A percentile compares a stretch with the other conserved stretches of the same genome.
These are phyloP conservation scores for Acer campestre DNA, from an alignment of 345 rosid species.

Conservation along the genomic window DNA sequence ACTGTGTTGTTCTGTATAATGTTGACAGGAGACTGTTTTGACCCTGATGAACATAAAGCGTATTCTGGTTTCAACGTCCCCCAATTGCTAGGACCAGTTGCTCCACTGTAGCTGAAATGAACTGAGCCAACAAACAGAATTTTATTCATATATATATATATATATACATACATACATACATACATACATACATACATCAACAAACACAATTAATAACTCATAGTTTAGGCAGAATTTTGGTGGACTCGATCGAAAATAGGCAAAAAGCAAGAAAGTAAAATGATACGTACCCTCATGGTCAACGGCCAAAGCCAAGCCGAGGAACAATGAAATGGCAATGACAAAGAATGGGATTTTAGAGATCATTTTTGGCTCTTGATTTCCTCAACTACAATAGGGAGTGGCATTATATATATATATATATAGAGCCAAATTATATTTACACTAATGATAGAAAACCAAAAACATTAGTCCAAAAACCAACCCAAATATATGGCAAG, in stretches of 20 bases:
- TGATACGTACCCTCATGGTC: not conserved
- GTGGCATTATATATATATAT: too few relatives aligned
- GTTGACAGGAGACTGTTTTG: conserved; percentile 69
- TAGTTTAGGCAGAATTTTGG: too few relatives aligned
- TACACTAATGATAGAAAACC: too few relatives aligned
- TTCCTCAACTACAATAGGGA: too few relatives aligned
- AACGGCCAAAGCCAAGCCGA: conserved; percentile 24
- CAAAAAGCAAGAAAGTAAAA: not conserved
- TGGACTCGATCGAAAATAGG: too few relatives aligned
- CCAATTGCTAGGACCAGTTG: conserved; percentile 54
- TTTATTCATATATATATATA: not conserved
- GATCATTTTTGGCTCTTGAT: conserved; percentile 7
- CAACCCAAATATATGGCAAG: too few relatives aligned
- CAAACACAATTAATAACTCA: not conserved
- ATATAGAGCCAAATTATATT: too few relatives aligned
- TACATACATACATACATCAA: too few relatives aligned
- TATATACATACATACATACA: too few relatives aligned
- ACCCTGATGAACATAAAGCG: conserved; percentile 52
- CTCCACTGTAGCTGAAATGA: conserved; percentile 43
- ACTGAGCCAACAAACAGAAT: not conserved
- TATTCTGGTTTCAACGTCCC: conserved; percentile 44
- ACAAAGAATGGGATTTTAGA: not conserved
- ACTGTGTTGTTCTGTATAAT: conserved; percentile 33
- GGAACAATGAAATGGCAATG: conserved; percentile 23
- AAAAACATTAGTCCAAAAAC: too few relatives aligned